Conservation (phyloP, 768 basidiomycete species). For the Suillus cothurnatus region DNA sequence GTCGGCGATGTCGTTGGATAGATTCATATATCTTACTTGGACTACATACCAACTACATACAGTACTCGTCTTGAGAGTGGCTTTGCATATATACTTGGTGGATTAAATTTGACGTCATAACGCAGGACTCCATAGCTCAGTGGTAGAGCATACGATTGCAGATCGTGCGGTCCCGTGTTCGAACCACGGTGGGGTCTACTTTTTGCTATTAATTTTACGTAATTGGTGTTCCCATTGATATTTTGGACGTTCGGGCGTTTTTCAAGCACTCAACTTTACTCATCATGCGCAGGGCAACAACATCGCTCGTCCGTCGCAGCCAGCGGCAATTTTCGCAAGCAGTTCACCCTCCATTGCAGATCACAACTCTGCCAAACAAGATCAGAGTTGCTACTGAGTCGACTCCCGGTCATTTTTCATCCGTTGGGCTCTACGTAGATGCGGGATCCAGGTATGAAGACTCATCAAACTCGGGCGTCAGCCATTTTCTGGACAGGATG, state of each 20-base stretch:
- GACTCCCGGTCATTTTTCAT: slow-evolving; percentile 92
- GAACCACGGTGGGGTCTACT: slow-evolving; percentile 52
- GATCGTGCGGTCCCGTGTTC: slow-evolving; percentile 61
- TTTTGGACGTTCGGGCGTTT: background rate
- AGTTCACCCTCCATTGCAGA: slow-evolving; percentile 44
- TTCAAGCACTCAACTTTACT: slow-evolving; percentile 10
- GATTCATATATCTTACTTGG: background rate
- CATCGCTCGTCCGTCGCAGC: slow-evolving; percentile 41
- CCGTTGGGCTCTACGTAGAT: slow-evolving; percentile 91
- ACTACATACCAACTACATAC: background rate
- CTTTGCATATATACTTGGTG: background rate
- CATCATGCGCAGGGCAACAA: slow-evolving; percentile 43
- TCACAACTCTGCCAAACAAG: slow-evolving; percentile 90
- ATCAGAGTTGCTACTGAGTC: slow-evolving; percentile 90
- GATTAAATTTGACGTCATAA: too few species aligned
- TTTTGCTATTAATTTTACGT: slow-evolving; percentile 18
- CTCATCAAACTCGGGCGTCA: slow-evolving; percentile 69
- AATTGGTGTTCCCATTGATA: background rate
- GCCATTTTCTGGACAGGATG: slow-evolving; percentile 93
- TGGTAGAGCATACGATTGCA: slow-evolving; percentile 64
- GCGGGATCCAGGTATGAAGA: slow-evolving; percentile 92
- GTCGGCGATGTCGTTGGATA: slow-evolving; percentile 47
- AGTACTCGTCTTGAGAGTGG: background rate
- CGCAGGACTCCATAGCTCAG: slow-evolving; percentile 39
- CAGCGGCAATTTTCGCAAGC: slow-evolving; percentile 29